A percentile compares a stretch with the other conserved stretches of the same genome.
These are phyloP conservation scores for Lachancea quebecensis DNA, from an alignment of 805 yeast species.

Conservation along the genomic window DNA sequence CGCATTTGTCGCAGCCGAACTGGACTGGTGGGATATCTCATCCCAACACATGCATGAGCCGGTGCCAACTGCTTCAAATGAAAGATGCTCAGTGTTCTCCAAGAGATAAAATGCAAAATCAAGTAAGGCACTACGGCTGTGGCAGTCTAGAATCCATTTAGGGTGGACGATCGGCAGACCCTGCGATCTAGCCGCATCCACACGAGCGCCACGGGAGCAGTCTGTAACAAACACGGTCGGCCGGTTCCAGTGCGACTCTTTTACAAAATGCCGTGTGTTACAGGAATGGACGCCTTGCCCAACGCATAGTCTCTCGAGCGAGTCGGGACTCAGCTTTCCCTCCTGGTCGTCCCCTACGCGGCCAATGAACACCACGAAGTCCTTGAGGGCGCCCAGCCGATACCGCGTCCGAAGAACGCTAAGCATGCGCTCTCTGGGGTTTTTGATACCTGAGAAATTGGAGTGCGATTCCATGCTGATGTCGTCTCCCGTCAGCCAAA, in stretches of 20 bases:
- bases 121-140: constrained; percentile 35
- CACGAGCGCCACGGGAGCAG: constrained; percentile 23
- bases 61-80: constrained; percentile 28
- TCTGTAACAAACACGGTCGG: constrained; percentile 26
- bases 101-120: constrained; percentile 32
- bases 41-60: constrained; percentile 29
- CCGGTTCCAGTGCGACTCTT: constrained; percentile 7
- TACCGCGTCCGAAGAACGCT: constrained; percentile 3
- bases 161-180: constrained; percentile 37
- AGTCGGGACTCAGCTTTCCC: constrained; percentile 1
- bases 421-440: constrained; percentile 5
- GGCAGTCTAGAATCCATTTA: constrained; percentile 39
- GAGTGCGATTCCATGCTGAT: constrained; percentile 7
- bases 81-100: constrained; percentile 13
- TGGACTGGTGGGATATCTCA: constrained; percentile 4
- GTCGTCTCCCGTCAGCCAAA: constrained; percentile 28
- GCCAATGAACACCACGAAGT: constrained; percentile 27
- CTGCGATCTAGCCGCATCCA: constrained; percentile 35
- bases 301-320: constrained; percentile 4
- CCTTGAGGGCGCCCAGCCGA: constrained; percentile 16
- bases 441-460: constrained; percentile 1
- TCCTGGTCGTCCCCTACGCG: constrained; percentile 13
- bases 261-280: constrained; percentile 10
- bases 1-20: not conserved
- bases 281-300: constrained; percentile 6